Base-by-base conservation (phyloP, 73 alveolate genomes). In the Paramecium caudatum region DNA sequence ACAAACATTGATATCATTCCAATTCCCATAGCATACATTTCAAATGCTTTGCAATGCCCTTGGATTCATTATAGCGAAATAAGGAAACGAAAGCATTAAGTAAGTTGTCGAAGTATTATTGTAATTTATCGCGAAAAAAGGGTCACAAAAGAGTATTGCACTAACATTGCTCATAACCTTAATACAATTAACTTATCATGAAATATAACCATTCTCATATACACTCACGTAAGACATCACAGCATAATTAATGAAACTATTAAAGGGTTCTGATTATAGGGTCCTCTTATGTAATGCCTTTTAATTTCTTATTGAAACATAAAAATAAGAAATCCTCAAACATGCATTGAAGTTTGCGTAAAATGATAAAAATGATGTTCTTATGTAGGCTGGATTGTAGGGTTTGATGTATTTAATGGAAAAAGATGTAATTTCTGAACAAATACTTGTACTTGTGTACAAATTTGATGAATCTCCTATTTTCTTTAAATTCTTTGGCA, bases 201-300 rank as follows among this genome's bases (percentile, higher is more conserved):
- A 74, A 19, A 74, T 74, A 17, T 34, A 37, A 19, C 16, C 39
- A 7, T 41, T 74, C 19, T 23, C 88, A 4, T 74, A 74, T 39
- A 19, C 62, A 19, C 15, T 37, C 36, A 41, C 47, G 3, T 74
- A 74, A 13, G 88, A 74, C 27, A 74, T 74, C 16, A 45, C 21
- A 3, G 12, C 43, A 17, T 8, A 17, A 0, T 19, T 74, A 10
- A 41, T 45, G 47, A 74, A 74, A 15, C 19, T 74, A 13, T 17
- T 74, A 9, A 74, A 74, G 15, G 43, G 3, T 15, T 74, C 88
- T 15, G 88, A 74, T 41, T 41, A 21, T 45, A 33, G 88, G 16
- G 6, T 74, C 10, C 30, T 2, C 6, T 47, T 74, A 0, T 74
- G 69, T 7, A 36, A 74, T 19, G 8, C 69, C 8, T 74, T 74